Evolutionary conservation across 208 protist species (phyloP).

Genomic region (Jaenimonas drosophilae): DNA sequence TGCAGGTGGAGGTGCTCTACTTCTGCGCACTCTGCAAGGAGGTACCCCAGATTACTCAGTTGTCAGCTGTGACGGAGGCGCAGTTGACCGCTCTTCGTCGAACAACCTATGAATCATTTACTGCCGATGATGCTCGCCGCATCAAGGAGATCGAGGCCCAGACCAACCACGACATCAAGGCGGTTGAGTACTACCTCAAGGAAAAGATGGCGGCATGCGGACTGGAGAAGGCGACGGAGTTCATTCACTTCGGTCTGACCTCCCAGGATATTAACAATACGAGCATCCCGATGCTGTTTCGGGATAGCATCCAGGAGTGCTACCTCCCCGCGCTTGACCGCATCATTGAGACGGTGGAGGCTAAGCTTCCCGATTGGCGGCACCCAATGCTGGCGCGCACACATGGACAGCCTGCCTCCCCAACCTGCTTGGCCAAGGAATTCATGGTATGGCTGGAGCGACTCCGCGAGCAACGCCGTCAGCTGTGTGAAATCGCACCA

Average conservation of each 20-base stretch:
- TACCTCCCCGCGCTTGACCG: slow-evolving; percentile 69
- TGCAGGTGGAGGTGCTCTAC: slow-evolving; percentile 90
- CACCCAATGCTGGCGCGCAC: slow-evolving; percentile 92
- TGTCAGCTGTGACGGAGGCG: slow-evolving; percentile 33
- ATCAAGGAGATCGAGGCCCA: slow-evolving; percentile 91
- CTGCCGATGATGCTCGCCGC: slow-evolving; percentile 48
- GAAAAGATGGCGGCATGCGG: slow-evolving; percentile 69
- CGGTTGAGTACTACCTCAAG: slow-evolving; percentile 95
- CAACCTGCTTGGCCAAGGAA: slow-evolving; percentile 91
- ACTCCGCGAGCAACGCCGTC: slow-evolving; percentile 58
- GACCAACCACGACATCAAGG: slow-evolving; percentile 97
- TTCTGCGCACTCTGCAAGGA: slow-evolving; percentile 68
- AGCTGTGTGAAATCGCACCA: slow-evolving; percentile 39
- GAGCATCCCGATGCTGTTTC: slow-evolving; percentile 88
- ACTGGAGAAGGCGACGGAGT: slow-evolving; percentile 75
- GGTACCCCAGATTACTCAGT: slow-evolving; percentile 38
- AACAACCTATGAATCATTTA: slow-evolving; percentile 66
- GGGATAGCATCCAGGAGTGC: slow-evolving; percentile 61
- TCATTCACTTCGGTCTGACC: slow-evolving; percentile 96
- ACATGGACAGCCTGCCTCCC: slow-evolving; percentile 92
- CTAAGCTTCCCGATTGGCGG: slow-evolving; percentile 60
- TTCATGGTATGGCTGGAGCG: slow-evolving; percentile 90
- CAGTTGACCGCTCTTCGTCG: slow-evolving; percentile 40
- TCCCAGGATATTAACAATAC: slow-evolving; percentile 98
- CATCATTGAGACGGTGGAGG: slow-evolving; percentile 33